Evolutionary conservation across 768 basidiomycete genomes (phyloP).

Genomic region (Suillus discolor): DNA sequence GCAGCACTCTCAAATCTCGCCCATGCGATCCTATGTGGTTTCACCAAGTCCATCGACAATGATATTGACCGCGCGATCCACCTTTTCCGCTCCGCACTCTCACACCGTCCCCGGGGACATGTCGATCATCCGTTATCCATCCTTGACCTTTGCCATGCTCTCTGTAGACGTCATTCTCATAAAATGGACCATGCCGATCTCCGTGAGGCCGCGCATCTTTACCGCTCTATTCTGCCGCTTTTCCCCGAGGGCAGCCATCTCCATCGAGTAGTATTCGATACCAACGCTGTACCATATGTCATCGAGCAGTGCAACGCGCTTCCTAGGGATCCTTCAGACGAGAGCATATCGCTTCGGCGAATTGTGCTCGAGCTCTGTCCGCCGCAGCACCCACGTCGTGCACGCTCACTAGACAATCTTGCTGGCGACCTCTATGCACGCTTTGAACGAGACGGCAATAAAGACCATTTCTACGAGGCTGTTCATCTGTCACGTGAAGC

Average conservation of each 20-base stretch:
- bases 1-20: conserved; percentile 9
- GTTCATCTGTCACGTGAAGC: neutral
- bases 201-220: neutral
- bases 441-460: neutral
- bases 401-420: neutral
- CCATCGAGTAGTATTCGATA: neutral
- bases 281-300: neutral
- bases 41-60: neutral
- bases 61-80: neutral
- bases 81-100: neutral
- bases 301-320: conserved; percentile 1
- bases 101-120: neutral
- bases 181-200: neutral
- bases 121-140: neutral
- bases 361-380: neutral
- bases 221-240: neutral
- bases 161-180: neutral
- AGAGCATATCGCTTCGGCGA: neutral
- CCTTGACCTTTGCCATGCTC: neutral
- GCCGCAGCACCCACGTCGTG: neutral
- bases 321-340: neutral
- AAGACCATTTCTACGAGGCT: neutral
- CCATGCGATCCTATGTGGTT: neutral
- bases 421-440: neutral
- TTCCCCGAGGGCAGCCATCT: neutral